Conservation (phyloP, 768 basidiomycete species). For the Trametes gibbosa region DNA sequence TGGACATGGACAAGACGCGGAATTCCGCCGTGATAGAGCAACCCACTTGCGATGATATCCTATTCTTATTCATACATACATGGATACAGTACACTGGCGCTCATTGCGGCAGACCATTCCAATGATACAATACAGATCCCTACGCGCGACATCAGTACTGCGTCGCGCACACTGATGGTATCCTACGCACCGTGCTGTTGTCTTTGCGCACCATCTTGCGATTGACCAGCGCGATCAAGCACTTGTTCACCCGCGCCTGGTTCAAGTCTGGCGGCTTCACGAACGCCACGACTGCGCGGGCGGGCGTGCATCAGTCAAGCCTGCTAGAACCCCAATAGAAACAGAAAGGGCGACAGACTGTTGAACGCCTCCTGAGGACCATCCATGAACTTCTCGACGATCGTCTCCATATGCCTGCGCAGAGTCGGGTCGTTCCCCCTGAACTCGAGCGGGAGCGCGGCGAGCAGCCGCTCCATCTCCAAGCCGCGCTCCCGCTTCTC, state of each 20-base stretch:
- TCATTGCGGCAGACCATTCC: slow-evolving; percentile 50
- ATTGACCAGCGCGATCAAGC: slow-evolving; percentile 86
- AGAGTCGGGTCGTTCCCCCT: slow-evolving; percentile 84
- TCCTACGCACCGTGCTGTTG: slow-evolving; percentile 36
- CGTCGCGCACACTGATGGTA: background rate
- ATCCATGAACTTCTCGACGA: slow-evolving; percentile 76
- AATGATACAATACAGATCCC: slow-evolving; percentile 69
- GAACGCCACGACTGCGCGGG: slow-evolving; percentile 82
- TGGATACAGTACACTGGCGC: too few relatives aligned
- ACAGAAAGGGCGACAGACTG: slow-evolving; percentile 37
- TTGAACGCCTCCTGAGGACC: slow-evolving; percentile 58
- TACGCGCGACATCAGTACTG: slow-evolving; percentile 24
- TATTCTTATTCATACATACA: background rate
- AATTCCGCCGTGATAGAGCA: background rate
- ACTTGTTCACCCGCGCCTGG: slow-evolving; percentile 91
- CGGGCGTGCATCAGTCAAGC: too few relatives aligned
- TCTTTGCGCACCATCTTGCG: slow-evolving; percentile 83
- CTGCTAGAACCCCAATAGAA: too few relatives aligned
- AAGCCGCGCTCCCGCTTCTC: slow-evolving; percentile 82
- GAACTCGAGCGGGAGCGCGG: slow-evolving; percentile 84
- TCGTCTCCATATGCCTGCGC: slow-evolving; percentile 74
- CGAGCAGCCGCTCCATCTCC: slow-evolving; percentile 67
- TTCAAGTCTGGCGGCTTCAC: slow-evolving; percentile 79
- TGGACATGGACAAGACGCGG: too few relatives aligned
- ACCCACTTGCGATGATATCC: background rate